A percentile compares a stretch with the other conserved stretches of the same genome.
These are phyloP conservation scores for Pseudocercospora eumusae DNA, from an alignment of 2,329 filamentous ascomycete species.

Conservation along the genomic window DNA sequence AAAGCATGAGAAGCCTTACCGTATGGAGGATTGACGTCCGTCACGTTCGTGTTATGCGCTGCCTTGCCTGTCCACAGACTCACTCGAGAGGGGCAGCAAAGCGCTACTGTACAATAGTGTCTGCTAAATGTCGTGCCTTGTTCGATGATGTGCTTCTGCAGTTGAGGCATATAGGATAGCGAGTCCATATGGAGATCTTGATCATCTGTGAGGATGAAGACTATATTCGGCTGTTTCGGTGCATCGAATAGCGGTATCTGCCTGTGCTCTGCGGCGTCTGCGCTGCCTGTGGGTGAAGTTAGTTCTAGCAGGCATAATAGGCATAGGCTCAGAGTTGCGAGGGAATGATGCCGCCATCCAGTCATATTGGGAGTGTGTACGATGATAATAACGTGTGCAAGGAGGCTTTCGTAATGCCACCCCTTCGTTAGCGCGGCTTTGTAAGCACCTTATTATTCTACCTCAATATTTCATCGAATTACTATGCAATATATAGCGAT, in stretches of 20 bases:
- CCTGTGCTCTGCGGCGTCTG: neutral
- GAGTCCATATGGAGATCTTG: slow-evolving; percentile 66
- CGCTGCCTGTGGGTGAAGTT: neutral
- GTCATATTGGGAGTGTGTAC: neutral
- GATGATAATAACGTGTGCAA: neutral
- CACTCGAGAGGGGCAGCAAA: slow-evolving; percentile 69
- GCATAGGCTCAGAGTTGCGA: neutral
- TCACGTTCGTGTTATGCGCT: slow-evolving; percentile 72
- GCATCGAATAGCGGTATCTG: slow-evolving; percentile 2
- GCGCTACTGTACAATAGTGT: slow-evolving; percentile 66
- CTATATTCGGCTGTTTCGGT: slow-evolving; percentile 55
- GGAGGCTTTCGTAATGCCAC: too few species aligned
- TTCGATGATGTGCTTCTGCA: slow-evolving; percentile 58
- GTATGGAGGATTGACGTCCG: slow-evolving; percentile 57
- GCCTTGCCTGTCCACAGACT: slow-evolving; percentile 66
- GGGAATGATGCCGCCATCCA: neutral
- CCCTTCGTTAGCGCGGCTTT: too few species aligned
- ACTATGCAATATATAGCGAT: too few species aligned
- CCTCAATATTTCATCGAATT: too few species aligned
- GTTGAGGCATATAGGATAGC: slow-evolving; percentile 60
- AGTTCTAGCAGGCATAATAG: neutral
- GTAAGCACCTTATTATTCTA: too few species aligned
- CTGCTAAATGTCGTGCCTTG: slow-evolving; percentile 62
- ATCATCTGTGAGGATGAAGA: slow-evolving; percentile 69
- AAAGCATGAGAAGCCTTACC: slow-evolving; percentile 40